Conservation (phyloP, 768 basidiomycete species). For the Pulveroboletus ravenelii region DNA sequence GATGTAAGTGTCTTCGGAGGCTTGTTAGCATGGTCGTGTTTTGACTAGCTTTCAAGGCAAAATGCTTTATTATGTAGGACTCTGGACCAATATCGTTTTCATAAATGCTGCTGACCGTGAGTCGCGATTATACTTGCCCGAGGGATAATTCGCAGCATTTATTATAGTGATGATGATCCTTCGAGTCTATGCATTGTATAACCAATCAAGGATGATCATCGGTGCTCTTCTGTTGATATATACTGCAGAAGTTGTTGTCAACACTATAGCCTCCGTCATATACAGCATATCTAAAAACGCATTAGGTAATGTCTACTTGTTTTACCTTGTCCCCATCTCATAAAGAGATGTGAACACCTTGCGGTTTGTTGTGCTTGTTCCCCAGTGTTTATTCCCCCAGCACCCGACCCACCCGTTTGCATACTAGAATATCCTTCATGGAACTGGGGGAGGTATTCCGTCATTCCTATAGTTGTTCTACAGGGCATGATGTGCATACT, state of each 20-base stretch:
- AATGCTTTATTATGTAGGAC: background rate
- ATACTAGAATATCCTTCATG: constrained; percentile 4
- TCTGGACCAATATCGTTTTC: background rate
- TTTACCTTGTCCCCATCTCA: background rate
- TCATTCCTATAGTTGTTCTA: background rate
- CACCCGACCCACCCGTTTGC: constrained; percentile 4
- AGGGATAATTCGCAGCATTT: background rate
- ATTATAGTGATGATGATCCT: constrained; percentile 9
- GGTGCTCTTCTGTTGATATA: background rate
- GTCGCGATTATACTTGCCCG: background rate
- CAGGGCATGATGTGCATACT: constrained; percentile 9
- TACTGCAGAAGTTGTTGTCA: background rate
- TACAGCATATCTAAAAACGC: background rate
- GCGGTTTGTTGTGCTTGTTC: background rate
- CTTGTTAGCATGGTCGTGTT: too few relatives aligned
- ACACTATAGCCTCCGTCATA: background rate
- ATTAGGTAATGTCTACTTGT: background rate
- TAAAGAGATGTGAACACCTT: background rate
- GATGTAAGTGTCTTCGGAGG: background rate
- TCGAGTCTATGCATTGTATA: constrained; percentile 9
- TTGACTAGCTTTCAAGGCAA: background rate
- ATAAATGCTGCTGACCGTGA: background rate
- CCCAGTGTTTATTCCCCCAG: background rate
- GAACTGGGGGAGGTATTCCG: constrained; percentile 2
- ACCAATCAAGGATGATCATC: background rate